Percentiles rank a stretch among this genome's conserved stretches.
Conservation (phyloP, 805 yeast species). For the Candida ortonii region DNA sequence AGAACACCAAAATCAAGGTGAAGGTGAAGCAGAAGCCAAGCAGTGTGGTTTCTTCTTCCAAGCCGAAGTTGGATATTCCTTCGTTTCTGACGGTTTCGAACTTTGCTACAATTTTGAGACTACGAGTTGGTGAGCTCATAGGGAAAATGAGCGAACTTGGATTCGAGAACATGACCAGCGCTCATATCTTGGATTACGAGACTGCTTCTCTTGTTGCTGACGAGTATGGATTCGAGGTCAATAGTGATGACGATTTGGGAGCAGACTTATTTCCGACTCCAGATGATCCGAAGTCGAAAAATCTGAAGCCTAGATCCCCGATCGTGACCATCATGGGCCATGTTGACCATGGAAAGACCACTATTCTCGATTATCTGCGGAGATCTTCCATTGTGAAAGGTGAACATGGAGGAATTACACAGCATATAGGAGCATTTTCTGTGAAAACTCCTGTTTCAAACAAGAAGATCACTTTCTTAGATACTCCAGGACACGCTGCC, state of each 20-base stretch:
- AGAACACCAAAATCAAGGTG: slow-evolving; percentile 4
- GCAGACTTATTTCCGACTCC: slow-evolving; percentile 60
- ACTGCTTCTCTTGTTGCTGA: slow-evolving; percentile 85
- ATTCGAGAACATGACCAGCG: slow-evolving; percentile 65
- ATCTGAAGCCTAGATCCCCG: slow-evolving; percentile 74
- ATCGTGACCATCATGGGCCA: slow-evolving; percentile 98
- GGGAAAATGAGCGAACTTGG: slow-evolving; percentile 64
- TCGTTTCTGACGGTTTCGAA: slow-evolving; percentile 77
- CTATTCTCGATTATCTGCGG: slow-evolving; percentile 81
- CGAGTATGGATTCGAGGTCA: slow-evolving; percentile 75
- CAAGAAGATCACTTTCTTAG: slow-evolving; percentile 81
- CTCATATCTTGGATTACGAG: slow-evolving; percentile 80
- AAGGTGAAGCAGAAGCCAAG: slow-evolving; percentile 10
- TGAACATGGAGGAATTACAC: slow-evolving; percentile 96
- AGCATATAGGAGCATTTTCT: slow-evolving; percentile 95
- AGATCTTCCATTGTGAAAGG: slow-evolving; percentile 78
- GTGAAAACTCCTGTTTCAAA: slow-evolving; percentile 74
- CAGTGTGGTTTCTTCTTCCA: slow-evolving; percentile 4
- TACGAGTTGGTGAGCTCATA: slow-evolving; percentile 60
- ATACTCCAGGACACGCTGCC: slow-evolving; percentile 98
- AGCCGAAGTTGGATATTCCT: slow-evolving; percentile 50
- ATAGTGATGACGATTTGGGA: slow-evolving; percentile 53
- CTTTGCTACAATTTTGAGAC: slow-evolving; percentile 66
- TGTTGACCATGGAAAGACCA: slow-evolving; percentile 97
- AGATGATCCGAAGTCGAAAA: slow-evolving; percentile 43